Conservation (phyloP, 2,329 filamentous ascomycete genomes). For the Colletotrichum noveboracense region DNA sequence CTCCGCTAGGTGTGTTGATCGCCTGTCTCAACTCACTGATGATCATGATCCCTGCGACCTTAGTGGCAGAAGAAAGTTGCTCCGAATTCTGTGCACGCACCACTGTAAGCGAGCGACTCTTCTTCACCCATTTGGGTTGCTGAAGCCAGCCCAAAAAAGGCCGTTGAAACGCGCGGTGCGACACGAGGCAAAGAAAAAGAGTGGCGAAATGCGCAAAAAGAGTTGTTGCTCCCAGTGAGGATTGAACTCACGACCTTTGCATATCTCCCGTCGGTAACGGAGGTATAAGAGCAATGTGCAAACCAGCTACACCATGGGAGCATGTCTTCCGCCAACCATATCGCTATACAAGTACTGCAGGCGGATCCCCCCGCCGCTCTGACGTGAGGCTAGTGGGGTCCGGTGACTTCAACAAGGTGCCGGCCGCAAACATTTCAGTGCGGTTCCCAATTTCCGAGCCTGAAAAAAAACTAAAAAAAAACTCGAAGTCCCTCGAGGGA, state of each 20-base stretch:
- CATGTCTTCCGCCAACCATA: not conserved
- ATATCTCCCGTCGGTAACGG: constrained; percentile 27
- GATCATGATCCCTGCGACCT: not conserved
- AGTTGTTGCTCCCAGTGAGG: constrained; percentile 28
- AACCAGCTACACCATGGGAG: constrained; percentile 37
- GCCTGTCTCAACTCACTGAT: not conserved
- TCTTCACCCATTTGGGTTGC: not conserved
- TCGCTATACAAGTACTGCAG: not conserved
- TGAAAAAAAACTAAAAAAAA: not conserved
- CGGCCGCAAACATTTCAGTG: not conserved
- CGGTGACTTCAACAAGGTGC: not conserved
- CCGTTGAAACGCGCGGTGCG: not conserved
- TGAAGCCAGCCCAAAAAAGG: not conserved
- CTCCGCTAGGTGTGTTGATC: not conserved
- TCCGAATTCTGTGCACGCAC: not conserved
- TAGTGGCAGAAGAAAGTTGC: constrained; percentile 21
- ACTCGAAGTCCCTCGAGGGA: not conserved
- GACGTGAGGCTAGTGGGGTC: not conserved
- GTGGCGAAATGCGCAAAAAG: not conserved
- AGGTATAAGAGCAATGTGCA: constrained; percentile 38
- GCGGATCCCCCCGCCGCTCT: not conserved
- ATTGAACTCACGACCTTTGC: constrained; percentile 37
- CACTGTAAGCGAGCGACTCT: not conserved
- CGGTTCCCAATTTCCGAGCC: not conserved
- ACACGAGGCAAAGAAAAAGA: not conserved